These are phyloP conservation scores for Ophiostoma himal-ulmi DNA, from an alignment of 2,329 filamentous ascomycete genomes.

Conservation along the genomic window DNA sequence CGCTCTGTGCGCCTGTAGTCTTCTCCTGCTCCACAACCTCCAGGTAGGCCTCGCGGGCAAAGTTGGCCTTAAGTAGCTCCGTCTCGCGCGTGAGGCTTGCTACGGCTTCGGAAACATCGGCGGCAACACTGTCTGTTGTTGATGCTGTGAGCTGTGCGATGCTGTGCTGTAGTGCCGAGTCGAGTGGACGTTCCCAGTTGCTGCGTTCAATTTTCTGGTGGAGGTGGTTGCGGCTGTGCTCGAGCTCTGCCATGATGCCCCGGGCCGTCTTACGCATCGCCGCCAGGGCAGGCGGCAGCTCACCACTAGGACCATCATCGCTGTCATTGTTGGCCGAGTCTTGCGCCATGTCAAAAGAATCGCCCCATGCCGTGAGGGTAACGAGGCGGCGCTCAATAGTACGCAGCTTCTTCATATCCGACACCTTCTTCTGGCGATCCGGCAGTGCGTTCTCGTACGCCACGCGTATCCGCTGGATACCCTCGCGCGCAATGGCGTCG, in stretches of 20 bases:
- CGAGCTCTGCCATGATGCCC: constrained; percentile 82
- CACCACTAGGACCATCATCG: constrained; percentile 33
- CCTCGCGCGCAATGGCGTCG: constrained; percentile 68
- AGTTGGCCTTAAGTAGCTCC: constrained; percentile 76
- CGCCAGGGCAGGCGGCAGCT: constrained; percentile 61
- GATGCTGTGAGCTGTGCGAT: constrained; percentile 68
- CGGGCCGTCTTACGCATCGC: constrained; percentile 82
- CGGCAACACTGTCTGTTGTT: constrained; percentile 55
- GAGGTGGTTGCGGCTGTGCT: constrained; percentile 83
- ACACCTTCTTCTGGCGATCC: constrained; percentile 73
- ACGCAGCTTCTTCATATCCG: constrained; percentile 72
- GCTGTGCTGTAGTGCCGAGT: constrained; percentile 81
- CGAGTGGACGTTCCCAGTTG: constrained; percentile 82
- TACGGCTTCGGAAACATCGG: constrained; percentile 58
- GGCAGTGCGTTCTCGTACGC: constrained; percentile 75
- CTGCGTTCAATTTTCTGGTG: constrained; percentile 75
- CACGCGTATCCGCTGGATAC: constrained; percentile 68
- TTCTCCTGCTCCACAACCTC: constrained; percentile 81
- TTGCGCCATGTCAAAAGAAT: constrained; percentile 74
- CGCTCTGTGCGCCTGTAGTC: constrained; percentile 46
- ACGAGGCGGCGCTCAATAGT: constrained; percentile 79
- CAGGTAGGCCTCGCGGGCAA: constrained; percentile 70
- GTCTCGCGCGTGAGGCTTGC: constrained; percentile 72
- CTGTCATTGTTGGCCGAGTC: constrained; percentile 62
- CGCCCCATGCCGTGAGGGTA: constrained; percentile 85